phyloP scores from a whole-genome alignment of 2,329 filamentous ascomycete genomes.

The Aspergillus transmontanensis region DNA sequence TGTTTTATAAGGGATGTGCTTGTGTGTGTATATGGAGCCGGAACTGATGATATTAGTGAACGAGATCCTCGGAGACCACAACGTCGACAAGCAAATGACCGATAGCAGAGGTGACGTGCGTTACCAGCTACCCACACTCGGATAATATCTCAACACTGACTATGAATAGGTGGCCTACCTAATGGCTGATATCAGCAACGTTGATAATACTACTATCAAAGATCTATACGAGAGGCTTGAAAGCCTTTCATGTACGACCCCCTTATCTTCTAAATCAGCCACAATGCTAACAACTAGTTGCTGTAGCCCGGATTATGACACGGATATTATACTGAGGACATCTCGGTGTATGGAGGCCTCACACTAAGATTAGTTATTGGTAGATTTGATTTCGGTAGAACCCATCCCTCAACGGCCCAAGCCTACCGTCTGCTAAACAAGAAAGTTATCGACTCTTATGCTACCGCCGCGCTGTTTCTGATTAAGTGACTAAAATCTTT shows the following conservation, averaged over 20 bases:
- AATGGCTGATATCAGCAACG: constrained; percentile 95
- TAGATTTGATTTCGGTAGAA: constrained; percentile 4
- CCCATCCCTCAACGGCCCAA: constrained; percentile 20
- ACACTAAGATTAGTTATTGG: neutral
- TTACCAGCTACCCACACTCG: constrained; percentile 1
- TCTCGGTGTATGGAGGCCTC: neutral
- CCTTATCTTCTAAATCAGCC: neutral
- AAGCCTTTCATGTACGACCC: constrained; percentile 70
- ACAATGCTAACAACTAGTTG: neutral
- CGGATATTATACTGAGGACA: constrained; percentile 44
- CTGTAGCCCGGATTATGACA: constrained; percentile 49
- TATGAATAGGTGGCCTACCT: constrained; percentile 74
- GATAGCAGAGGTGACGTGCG: constrained; percentile 87
- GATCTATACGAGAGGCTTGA: constrained; percentile 83
- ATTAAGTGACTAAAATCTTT: neutral
- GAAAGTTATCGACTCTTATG: neutral
- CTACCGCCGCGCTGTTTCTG: neutral
- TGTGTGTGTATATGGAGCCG: neutral
- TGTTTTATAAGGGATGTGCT: constrained; percentile 11
- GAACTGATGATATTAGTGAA: constrained; percentile 65
- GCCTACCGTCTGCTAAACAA: constrained; percentile 6
- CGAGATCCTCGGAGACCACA: constrained; percentile 90
- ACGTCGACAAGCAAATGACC: constrained; percentile 98
- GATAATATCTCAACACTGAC: constrained; percentile 16
- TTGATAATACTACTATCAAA: constrained; percentile 79